Percentiles rank a stretch among this genome's conserved stretches.
Evolutionary conservation across 2,329 filamentous ascomycete genomes (phyloP).

Genomic region (Sporothrix protearum): DNA sequence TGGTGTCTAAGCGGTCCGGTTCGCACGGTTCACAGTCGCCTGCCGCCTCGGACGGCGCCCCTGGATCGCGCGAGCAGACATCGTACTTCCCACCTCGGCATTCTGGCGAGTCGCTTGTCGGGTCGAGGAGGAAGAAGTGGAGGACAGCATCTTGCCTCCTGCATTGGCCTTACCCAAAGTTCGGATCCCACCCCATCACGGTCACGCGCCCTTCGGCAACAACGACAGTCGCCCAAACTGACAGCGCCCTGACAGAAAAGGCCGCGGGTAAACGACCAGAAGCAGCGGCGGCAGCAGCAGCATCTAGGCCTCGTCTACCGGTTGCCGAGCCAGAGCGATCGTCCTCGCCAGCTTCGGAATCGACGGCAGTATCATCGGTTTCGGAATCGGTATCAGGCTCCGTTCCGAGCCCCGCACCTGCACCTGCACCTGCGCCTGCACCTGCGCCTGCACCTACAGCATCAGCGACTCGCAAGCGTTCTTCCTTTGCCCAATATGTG

Average conservation of each 20-base stretch:
- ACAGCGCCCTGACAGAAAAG: conserved; percentile 40
- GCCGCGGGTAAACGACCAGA: conserved; percentile 50
- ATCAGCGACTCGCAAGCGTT: background rate
- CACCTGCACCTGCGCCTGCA: background rate
- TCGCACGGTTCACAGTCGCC: conserved; percentile 52
- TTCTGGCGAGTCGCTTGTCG: conserved; percentile 7
- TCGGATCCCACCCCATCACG: background rate
- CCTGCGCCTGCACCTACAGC: background rate
- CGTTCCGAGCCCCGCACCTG: background rate
- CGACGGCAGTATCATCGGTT: conserved; percentile 2
- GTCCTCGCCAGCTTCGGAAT: conserved; percentile 15
- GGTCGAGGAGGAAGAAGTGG: conserved; percentile 18
- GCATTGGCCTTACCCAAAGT: background rate
- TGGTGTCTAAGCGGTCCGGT: conserved; percentile 45
- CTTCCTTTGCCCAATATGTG: background rate
- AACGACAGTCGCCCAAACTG: background rate
- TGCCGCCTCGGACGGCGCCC: conserved; percentile 34
- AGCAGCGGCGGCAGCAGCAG: conserved; percentile 36
- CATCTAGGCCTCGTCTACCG: conserved; percentile 31
- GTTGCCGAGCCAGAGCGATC: conserved; percentile 19
- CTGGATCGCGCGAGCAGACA: conserved; percentile 24
- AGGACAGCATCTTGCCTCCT: background rate
- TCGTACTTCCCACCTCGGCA: background rate
- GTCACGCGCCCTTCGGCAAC: background rate
- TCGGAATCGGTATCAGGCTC: conserved; percentile 7